These are phyloP conservation scores for Byssoonygena ceratinophila DNA, from an alignment of 2,329 filamentous ascomycete genomes.

Conservation along the genomic window DNA sequence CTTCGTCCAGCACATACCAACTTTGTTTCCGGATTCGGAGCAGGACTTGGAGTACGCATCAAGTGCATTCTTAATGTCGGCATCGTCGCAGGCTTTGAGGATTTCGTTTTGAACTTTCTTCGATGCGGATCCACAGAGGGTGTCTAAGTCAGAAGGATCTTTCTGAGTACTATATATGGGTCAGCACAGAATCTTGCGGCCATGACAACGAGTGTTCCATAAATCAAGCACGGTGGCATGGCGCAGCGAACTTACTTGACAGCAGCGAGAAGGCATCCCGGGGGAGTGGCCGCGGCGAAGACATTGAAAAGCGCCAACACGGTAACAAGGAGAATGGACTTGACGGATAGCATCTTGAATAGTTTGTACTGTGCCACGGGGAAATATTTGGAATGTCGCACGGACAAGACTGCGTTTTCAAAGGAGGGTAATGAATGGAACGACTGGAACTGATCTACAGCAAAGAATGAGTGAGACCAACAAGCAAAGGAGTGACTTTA, in stretches of 20 bases:
- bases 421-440: constrained; percentile 16
- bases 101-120: constrained; percentile 31
- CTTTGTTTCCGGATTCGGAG: constrained; percentile 30
- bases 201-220: background rate
- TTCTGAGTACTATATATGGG: constrained; percentile 26
- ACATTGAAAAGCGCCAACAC: constrained; percentile 38
- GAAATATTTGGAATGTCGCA: background rate
- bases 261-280: constrained; percentile 42
- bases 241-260: constrained; percentile 37
- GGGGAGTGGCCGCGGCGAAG: constrained; percentile 36
- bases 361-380: background rate
- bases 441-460: constrained; percentile 1
- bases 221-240: background rate
- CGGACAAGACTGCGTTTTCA: constrained; percentile 12
- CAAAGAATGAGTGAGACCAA: constrained; percentile 1
- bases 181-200: background rate
- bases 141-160: constrained; percentile 31
- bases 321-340: constrained; percentile 35
- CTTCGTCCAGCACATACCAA: constrained; percentile 28
- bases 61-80: constrained; percentile 26
- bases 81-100: constrained; percentile 27
- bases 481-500: constrained; percentile 2
- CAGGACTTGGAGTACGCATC: constrained; percentile 33
- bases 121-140: constrained; percentile 31
- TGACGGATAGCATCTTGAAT: constrained; percentile 37